Base-by-base conservation (phyloP, 2,329 filamentous ascomycete genomes). In the Biscogniauxia marginata region DNA sequence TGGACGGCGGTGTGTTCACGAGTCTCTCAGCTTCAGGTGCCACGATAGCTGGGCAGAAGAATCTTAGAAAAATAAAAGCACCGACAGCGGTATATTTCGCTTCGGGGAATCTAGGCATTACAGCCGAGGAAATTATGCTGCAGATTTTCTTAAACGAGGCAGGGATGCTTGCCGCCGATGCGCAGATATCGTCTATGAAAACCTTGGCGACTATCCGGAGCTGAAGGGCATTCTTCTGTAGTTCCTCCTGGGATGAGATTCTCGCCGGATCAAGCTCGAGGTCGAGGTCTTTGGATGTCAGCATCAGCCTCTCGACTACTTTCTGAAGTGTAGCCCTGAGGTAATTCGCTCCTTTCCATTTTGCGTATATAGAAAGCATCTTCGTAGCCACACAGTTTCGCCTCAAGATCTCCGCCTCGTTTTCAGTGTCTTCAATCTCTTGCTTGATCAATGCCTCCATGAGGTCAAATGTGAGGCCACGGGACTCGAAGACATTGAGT, bases 1-100 rank as follows among this genome's bases (percentile, higher is more conserved):
- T 88, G 1, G 85, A 85, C 5, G 85, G 86, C 2, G 83, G 66
- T 1, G 76, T 76, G 16, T 78, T 74, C 18, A 89, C 83, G n/a
- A 89, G 75, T 2, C 85, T 85, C 65, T 89, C 87, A 1, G 79
- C 81, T 66, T 89, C 86, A 0, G 86, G 86, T 1, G 87, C 85
- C 16, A 89, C 86, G 53, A 89, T 89, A 22, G 86, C 86, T 7
- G 86, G 87, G 61, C 86, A 89, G 67, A 89, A 89, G 74, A 89
- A 89, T 7, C 86, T 81, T 21, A 89, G 77, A 65, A 89, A 89
- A 55, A 89, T 84, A 65, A 89, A 89, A 0, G 86, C 85, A 1
- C 86, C 86, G 13, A 89, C 86, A 3, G 86, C 86, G 0, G 86
- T 89, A 66, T 88, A 89, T 70, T 88, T 89, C 5, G 86, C 85